phyloP scores from a whole-genome alignment of 176 grass and related monocot genomes.

The Urochloa ruziziensis region DNA sequence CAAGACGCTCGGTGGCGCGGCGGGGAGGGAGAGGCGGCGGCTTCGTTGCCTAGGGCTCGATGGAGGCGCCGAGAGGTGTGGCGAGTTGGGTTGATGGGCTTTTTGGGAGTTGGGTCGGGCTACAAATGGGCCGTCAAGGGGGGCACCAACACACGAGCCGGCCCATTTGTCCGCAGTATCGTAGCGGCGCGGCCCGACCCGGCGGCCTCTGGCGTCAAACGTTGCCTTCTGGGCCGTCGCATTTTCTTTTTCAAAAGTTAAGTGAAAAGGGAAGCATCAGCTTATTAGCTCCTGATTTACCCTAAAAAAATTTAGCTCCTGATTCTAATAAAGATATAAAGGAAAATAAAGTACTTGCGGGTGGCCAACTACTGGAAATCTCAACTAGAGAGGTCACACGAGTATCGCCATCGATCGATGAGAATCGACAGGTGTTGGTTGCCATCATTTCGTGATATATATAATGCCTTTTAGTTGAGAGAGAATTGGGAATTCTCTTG shows the following conservation, averaged over 20 bases:
- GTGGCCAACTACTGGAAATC: slow-evolving; percentile 10
- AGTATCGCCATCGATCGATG: neutral
- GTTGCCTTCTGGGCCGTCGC: neutral
- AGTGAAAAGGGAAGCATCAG: neutral
- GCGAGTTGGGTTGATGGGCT: neutral
- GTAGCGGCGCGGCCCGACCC: too few relatives aligned
- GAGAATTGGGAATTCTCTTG: neutral
- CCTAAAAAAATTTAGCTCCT: too few relatives aligned
- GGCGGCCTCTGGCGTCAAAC: too few relatives aligned
- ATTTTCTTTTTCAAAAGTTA: neutral
- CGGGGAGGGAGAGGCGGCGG: neutral
- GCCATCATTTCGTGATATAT: neutral
- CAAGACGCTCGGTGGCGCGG: neutral
- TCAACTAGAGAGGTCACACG: neutral
- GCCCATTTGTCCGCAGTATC: neutral
- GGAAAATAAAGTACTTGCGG: neutral
- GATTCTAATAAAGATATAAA: neutral
- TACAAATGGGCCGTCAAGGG: neutral
- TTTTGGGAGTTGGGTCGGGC: too few relatives aligned
- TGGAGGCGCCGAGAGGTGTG: neutral
- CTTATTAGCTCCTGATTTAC: too few relatives aligned
- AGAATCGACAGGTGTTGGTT: slow-evolving; percentile 13
- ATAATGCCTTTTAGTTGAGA: neutral
- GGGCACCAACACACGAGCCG: neutral
- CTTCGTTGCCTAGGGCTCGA: neutral